phyloP scores from a whole-genome alignment of 352 stramenopile species.

The Globisporangium nagaii region DNA sequence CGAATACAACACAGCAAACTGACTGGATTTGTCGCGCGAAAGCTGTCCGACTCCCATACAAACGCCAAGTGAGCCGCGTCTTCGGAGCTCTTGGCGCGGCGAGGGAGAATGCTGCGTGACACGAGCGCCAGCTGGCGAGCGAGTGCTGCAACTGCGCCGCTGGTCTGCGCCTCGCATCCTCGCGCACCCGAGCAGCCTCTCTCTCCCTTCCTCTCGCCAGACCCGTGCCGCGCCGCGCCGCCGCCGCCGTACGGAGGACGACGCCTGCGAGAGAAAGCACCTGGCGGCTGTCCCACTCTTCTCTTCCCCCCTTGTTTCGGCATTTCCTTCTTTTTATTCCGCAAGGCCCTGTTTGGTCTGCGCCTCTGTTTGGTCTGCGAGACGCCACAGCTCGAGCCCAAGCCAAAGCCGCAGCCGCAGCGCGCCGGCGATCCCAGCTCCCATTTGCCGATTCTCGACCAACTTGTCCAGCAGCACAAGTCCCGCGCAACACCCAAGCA shows the following conservation, averaged over 20 bases:
- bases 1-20: too few species aligned
- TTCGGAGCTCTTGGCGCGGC: too few species aligned
- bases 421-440: too few species aligned
- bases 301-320: neutral
- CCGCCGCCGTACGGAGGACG: neutral
- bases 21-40: conserved; percentile 4
- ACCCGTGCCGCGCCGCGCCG: neutral
- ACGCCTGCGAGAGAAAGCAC: neutral
- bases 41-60: neutral
- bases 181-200: too few species aligned
- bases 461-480: neutral
- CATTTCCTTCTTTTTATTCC: conserved; percentile 6
- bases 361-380: too few species aligned
- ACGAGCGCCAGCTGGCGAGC: too few species aligned
- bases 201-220: neutral
- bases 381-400: too few species aligned
- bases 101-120: too few species aligned
- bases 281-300: neutral
- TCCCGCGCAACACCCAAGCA: neutral
- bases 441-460: conserved; percentile 10
- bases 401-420: too few species aligned
- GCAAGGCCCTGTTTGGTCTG: neutral
- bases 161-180: too few species aligned
- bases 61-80: neutral
- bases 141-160: too few species aligned